Evolutionary conservation across 1,139 yeast species (phyloP), one percentile per base, ranked within the genome.

Genomic region (Nakaseomyces glabratus): DNA sequence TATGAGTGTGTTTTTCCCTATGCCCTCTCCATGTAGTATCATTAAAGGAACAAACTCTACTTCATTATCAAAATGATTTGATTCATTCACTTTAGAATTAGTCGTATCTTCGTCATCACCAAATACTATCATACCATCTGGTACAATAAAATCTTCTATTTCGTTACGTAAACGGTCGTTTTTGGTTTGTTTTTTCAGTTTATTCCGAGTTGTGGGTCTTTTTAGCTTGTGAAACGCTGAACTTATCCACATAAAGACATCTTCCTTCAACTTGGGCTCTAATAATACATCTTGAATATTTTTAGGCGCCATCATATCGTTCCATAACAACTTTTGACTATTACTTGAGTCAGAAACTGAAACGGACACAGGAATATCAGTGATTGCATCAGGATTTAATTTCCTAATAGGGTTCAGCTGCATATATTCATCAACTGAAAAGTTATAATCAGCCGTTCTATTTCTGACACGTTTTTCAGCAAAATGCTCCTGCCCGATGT

Each of bases 1-100:
- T 0, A 90, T 67, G 0, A 88, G 60, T 0, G 86, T 69, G 0
- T 93, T 79, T 54, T 90, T 90, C 1, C 95, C 94, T 6, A 74
- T 65, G 0, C 95, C 95, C 1, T 68, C 55, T 0, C 98, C 98
- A 40, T 68, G 65, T 1, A 90, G 51, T 4, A 90, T 71, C 47
- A 85, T 57, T 4, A 80, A 51, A 0, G 90, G 90, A 2, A 75
- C 69, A 46, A 68, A 74, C 12, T 26, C 30, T 1, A 26, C 11
- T 2, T 59, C 60, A 20, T 52, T 51, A 2, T 42, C 43, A 15
- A n/a, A 24, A 15, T 9, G 18, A 15, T 15, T 14, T 13, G 39
- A 57, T 3, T 55, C 61, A 2, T 50, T 54, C 2, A 51, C 47
- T 4, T 39, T 49, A 7, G 49, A 48, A 22, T 56, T 65, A 19